Evolutionary conservation across 106 monocot species (phyloP).

Genomic region (Dioscorea zingiberensis): DNA sequence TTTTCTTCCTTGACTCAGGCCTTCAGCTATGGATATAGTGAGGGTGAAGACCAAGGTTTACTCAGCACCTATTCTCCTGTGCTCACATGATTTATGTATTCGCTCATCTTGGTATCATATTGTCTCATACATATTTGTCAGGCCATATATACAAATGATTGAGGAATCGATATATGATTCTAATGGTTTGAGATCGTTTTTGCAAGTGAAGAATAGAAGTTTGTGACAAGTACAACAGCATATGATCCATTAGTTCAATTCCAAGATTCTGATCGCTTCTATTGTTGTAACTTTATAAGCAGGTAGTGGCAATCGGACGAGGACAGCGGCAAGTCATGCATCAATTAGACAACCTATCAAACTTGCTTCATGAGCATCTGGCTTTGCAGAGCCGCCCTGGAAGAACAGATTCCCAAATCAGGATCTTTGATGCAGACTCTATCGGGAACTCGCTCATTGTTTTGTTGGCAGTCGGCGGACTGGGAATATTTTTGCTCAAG

Average conservation of each 20-base stretch:
- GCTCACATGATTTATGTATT: no score
- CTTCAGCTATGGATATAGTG: no score
- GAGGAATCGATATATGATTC: neutral
- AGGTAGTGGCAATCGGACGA: conserved; percentile 48
- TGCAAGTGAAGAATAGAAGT: neutral
- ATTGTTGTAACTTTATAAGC: conserved; percentile 1
- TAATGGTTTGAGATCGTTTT: neutral
- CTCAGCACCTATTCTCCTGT: no score
- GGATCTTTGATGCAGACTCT: conserved; percentile 29
- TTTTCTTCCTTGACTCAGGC: no score
- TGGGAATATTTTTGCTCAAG: conserved; percentile 51
- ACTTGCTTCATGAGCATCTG: conserved; percentile 58
- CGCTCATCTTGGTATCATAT: no score
- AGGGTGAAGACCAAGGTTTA: no score
- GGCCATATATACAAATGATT: neutral
- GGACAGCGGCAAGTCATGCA: conserved; percentile 83
- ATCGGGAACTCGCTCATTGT: conserved; percentile 39
- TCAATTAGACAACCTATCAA: conserved; percentile 71
- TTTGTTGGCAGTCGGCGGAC: conserved; percentile 37
- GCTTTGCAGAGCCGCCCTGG: conserved; percentile 15
- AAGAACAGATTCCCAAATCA: conserved; percentile 16
- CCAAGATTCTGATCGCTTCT: neutral
- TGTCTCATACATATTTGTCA: neutral
- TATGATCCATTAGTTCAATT: neutral
- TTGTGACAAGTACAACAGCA: no score